phyloP scores from a whole-genome alignment of 225 moss, liverwort and hornwort genomes.

The Rhytidiadelphus loreus region DNA sequence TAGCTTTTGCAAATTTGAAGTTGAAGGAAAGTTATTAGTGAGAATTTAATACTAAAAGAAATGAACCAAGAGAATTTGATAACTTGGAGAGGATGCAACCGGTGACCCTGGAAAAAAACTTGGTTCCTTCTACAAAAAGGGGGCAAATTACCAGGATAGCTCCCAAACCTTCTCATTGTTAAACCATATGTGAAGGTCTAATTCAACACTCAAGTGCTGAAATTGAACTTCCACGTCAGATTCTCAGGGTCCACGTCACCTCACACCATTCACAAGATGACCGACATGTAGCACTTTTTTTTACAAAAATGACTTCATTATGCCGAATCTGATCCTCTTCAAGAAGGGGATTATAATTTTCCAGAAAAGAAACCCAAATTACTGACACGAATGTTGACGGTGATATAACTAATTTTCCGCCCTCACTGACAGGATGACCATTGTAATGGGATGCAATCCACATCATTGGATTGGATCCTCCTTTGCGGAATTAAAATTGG shows the following conservation, averaged over 20 bases:
- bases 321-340: background rate
- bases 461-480: background rate
- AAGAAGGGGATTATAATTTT: background rate
- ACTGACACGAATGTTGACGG: background rate
- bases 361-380: background rate
- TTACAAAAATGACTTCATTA: background rate
- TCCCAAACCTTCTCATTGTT: background rate
- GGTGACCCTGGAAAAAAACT: rapidly evolving
- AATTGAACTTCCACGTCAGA: too few relatives aligned
- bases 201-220: rapidly evolving
- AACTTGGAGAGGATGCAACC: background rate
- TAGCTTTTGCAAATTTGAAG: background rate
- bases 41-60: background rate
- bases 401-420: background rate
- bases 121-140: background rate
- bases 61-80: background rate
- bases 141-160: rapidly evolving
- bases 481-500: background rate
- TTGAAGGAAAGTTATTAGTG: rapidly evolving
- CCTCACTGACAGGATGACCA: background rate
- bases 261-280: background rate
- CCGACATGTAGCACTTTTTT: background rate
- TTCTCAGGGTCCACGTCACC: too few relatives aligned
- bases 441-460: background rate
- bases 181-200: rapidly evolving